Percentiles rank a stretch among this genome's conserved stretches.
phyloP scores from a whole-genome alignment of 768 basidiomycete species.

The Boletus insuetus region DNA sequence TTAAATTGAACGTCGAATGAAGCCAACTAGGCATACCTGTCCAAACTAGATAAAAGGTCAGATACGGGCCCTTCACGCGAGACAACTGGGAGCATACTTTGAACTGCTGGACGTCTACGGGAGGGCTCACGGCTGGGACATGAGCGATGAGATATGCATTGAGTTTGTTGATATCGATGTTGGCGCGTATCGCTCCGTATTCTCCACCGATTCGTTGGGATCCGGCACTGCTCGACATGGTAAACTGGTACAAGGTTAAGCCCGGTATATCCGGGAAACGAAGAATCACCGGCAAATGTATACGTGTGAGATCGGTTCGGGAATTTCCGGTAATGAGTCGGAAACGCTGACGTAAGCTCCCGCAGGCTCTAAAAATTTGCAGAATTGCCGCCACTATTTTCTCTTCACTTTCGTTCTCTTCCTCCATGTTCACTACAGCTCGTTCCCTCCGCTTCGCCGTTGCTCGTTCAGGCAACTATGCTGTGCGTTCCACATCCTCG shows the following conservation, averaged over 20 bases:
- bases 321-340: conserved; percentile 10
- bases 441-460: conserved; percentile 61
- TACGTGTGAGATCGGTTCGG: conserved; percentile 12
- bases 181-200: conserved; percentile 69
- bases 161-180: conserved; percentile 61
- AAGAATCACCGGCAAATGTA: too few species aligned
- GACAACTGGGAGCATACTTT: conserved; percentile 50
- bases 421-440: conserved; percentile 72
- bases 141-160: conserved; percentile 61
- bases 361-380: conserved; percentile 45
- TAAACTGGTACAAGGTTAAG: too few species aligned
- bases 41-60: conserved; percentile 60
- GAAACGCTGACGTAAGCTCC: conserved; percentile 27
- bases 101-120: conserved; percentile 88
- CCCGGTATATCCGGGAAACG: background rate
- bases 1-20: background rate
- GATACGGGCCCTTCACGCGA: background rate
- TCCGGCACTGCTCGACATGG: conserved; percentile 20
- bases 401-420: conserved; percentile 35
- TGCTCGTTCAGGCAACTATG: conserved; percentile 61
- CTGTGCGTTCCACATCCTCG: conserved; percentile 39
- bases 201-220: conserved; percentile 65
- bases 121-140: conserved; percentile 54
- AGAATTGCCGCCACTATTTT: conserved; percentile 33
- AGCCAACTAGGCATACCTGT: conserved; percentile 53